phyloP scores from a whole-genome alignment of 2,329 filamentous ascomycete genomes.

The Botrytis pseudocinerea region DNA sequence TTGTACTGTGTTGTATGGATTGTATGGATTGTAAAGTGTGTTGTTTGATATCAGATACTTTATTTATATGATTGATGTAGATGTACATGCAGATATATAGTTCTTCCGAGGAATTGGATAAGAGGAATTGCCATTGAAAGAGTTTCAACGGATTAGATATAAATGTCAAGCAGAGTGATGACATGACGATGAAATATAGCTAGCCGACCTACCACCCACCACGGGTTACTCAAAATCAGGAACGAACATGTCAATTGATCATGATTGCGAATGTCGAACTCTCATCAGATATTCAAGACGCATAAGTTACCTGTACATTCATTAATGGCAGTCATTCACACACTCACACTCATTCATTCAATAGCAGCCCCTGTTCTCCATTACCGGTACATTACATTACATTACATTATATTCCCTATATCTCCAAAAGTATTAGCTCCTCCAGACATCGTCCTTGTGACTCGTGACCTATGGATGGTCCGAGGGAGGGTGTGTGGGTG shows the following conservation, averaged over 20 bases:
- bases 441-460: constrained; percentile 8
- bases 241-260: not conserved
- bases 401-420: not conserved
- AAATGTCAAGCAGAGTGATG: not conserved
- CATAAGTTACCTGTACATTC: not conserved
- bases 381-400: too few species aligned
- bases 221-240: constrained; percentile 12
- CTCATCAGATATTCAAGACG: not conserved
- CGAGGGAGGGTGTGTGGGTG: not conserved
- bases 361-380: not conserved
- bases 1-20: not conserved
- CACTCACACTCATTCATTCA: not conserved
- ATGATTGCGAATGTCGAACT: not conserved
- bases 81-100: not conserved
- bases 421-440: not conserved
- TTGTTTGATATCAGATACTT: not conserved
- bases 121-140: not conserved
- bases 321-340: not conserved
- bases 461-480: constrained; percentile 11
- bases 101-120: too few species aligned
- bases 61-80: not conserved
- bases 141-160: not conserved
- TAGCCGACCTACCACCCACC: not conserved
- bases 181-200: not conserved
- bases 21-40: not conserved